Base-by-base conservation (phyloP, 306 rosid genomes). In the Macrotyloma uniflorum region DNA sequence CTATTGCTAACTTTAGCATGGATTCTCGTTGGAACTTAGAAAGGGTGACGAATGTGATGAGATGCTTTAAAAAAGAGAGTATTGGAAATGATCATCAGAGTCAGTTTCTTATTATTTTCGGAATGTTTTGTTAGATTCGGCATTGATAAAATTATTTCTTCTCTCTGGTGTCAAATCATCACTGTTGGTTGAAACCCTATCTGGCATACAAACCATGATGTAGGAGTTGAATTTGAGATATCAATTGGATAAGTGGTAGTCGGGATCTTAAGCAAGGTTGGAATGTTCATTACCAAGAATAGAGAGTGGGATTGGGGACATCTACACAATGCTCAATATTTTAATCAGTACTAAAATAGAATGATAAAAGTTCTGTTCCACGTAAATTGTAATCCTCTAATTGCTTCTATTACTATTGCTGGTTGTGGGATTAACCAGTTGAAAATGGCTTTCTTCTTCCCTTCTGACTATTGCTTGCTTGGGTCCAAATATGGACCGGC, bases 221-320 rank as follows among this genome's bases (percentile, higher is more conserved):
- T 28, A 75, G 62, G 49, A 33, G 22, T 70, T 22, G 62, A 57
- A 20, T 43, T 77, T 35, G 13, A 57, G 50, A 40, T 67, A 57
- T 42, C 20, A 42, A 24, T 50, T 18, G 15, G 62, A 51, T 15
- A 42, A 64, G 26, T 38, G 38, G 35, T 42, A 14, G 61, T 15
- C 13, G 28, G 32, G 30, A 36, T 24, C 32, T 19, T 50, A 45
- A 15, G 15, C 20, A 13, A 46, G n/a, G 47, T 28, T 61, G 55
- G 66, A 71, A 51, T 54, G 59, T 69, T 61, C 19, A 4, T 63
- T 65, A 28, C 15, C 43, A 3, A 5, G 40, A 68, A 49, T 19
- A 0, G 7, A 42, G 47, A 55, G 14, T 23, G 35, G 35, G 63
- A 55, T 54, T 22, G 16, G 18, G 35, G 64, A 26, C 38, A 43